Conservation (phyloP, 257 asterid genomes). For the Lycium ferocissimum region DNA sequence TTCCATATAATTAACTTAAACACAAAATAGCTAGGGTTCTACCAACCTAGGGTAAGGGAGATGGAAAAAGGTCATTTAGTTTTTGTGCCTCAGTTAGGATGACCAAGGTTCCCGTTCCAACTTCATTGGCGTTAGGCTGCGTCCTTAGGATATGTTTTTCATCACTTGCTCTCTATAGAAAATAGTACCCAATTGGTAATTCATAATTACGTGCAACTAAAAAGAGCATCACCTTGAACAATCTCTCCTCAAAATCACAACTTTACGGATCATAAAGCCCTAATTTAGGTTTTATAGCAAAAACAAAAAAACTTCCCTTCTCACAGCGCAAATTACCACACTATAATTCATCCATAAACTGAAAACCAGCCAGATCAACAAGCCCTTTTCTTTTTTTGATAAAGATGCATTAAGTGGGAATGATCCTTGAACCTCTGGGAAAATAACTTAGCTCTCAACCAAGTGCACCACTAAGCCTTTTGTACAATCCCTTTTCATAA, state of each 20-base stretch:
- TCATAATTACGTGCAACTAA: background rate
- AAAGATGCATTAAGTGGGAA: no score
- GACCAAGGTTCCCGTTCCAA: background rate
- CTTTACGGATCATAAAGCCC: slow-evolving; percentile 24
- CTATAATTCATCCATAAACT: background rate
- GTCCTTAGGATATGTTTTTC: background rate
- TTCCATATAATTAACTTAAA: background rate
- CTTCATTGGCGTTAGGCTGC: background rate
- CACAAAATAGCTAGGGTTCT: background rate
- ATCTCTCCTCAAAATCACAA: slow-evolving; percentile 1
- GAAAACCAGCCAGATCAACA: background rate
- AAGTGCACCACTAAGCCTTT: no score
- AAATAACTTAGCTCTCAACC: no score
- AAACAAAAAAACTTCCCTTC: background rate
- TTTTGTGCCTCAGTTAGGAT: background rate
- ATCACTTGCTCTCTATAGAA: background rate
- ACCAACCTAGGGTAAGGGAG: background rate
- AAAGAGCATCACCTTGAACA: background rate
- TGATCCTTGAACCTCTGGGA: no score
- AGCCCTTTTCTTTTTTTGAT: background rate
- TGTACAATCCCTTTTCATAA: background rate
- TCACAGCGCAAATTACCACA: background rate
- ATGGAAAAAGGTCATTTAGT: background rate
- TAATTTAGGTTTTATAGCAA: slow-evolving; percentile 21
- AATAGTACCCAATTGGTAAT: background rate